Evolutionary conservation across 495 filamentous ascomycete genomes (phyloP), one percentile per base, ranked within the genome.

Genomic region (Talaromyces liani): DNA sequence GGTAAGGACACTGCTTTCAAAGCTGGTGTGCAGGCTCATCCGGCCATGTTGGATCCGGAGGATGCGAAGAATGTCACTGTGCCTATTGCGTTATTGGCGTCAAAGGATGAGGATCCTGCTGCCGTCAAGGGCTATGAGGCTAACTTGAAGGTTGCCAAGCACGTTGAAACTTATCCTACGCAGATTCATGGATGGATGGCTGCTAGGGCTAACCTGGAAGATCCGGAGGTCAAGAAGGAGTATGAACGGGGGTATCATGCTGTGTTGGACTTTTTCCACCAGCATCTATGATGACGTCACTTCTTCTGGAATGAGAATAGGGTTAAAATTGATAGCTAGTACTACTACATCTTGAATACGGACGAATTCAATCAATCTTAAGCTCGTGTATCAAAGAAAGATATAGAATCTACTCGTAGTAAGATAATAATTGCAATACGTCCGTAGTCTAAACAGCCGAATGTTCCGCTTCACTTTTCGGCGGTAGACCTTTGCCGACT

Each of bases 141-240:
- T 54, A 85, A 84, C 14, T 74, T 95, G 66, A 82, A 79, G 68
- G 82, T 80, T 12, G 78, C 86, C 61, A 88, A 92, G 67, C 79
- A 90, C 68, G 85, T 97, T 20, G 88, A 94, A 84, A 93, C 82
- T 34, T 97, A 91, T 69, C 64, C 73, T 9, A 87, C 89, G 65
- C 91, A 95, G 82, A 84, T 95, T 56, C 92, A 97, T 75, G 92
- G 92, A 31, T 97, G 87, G 85, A 96, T 97, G 92, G 91, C 89
- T 20, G 92, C 92, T 5, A 79, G 90, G 25, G 79, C 77, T 22
- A 81, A 94, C 70, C 71, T 95, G 41, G 82, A 86, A 62, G 76
- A 95, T 67, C 75, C 75, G 6, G 80, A 82, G 63, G 87, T 91
- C 49, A 85, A 81, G 72, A 81, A 79, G 69, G 91, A 93, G 78